These are phyloP conservation scores for Eucalyptus polybractea DNA, from an alignment of 345 rosid species.

Conservation along the genomic window DNA sequence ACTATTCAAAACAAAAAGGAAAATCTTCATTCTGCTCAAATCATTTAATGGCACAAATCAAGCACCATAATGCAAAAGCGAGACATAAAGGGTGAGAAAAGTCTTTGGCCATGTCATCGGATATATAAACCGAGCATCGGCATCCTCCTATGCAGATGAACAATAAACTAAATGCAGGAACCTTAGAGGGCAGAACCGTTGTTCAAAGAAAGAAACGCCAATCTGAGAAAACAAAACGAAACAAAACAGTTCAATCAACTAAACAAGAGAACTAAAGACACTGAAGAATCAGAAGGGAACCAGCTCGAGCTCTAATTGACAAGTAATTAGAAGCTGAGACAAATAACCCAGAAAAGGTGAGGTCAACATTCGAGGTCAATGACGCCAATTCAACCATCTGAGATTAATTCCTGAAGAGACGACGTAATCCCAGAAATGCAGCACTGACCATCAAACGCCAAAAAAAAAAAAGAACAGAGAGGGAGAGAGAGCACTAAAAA, in stretches of 20 bases:
- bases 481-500: background rate
- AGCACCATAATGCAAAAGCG: background rate
- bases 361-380: background rate
- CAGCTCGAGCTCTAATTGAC: background rate
- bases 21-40: background rate
- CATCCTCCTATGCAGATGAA: background rate
- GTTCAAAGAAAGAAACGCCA: background rate
- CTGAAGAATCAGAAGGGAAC: background rate
- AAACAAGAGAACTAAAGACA: background rate
- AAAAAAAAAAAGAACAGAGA: background rate
- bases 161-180: background rate
- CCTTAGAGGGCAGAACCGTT: background rate
- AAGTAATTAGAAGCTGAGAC: background rate
- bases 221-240: background rate
- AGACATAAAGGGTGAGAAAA: background rate
- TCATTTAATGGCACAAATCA: background rate
- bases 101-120: background rate
- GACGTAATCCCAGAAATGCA: background rate
- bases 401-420: background rate
- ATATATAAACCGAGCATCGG: background rate
- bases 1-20: background rate
- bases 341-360: background rate
- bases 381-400: background rate
- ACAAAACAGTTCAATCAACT: background rate
- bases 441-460: background rate